A percentile compares a stretch with the other conserved stretches of the same genome.
Evolutionary conservation across 108 stramenopile species (phyloP).

Genomic region (Nitzschia sp.): DNA sequence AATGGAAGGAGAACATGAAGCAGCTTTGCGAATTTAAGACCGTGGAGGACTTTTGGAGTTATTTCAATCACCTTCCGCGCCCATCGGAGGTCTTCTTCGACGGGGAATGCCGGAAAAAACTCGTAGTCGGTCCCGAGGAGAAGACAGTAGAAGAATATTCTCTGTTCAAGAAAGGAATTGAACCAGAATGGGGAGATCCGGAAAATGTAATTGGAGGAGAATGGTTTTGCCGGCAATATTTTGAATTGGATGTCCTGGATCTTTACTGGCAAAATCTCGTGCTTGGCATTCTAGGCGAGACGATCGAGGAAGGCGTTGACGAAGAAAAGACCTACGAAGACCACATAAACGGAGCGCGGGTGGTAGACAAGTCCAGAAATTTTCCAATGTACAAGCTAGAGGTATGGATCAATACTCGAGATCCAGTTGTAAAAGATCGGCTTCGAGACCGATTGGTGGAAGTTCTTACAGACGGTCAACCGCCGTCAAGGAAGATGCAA

Average conservation of each 20-base stretch:
- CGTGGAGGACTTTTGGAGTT: conserved; percentile 92
- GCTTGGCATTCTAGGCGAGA: conserved; percentile 85
- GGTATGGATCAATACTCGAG: conserved; percentile 85
- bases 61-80: conserved; percentile 85
- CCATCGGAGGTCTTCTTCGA: conserved; percentile 88
- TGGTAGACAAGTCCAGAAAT: conserved; percentile 86
- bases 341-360: conserved; percentile 88
- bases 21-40: conserved; percentile 81
- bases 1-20: conserved; percentile 89
- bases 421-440: conserved; percentile 56
- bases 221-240: conserved; percentile 82
- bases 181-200: conserved; percentile 95
- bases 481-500: conserved; percentile 49
- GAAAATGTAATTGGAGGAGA: conserved; percentile 88
- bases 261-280: conserved; percentile 91
- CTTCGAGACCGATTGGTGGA: conserved; percentile 60
- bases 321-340: conserved; percentile 35
- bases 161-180: conserved; percentile 93
- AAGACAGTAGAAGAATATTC: conserved; percentile 89
- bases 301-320: conserved; percentile 74
- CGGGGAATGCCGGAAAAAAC: conserved; percentile 78
- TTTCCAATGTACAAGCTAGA: conserved; percentile 82
- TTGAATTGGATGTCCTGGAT: conserved; percentile 80
- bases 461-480: conserved; percentile 69
- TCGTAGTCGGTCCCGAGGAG: conserved; percentile 65